Evolutionary conservation across 495 filamentous ascomycete genomes (phyloP).

Genomic region (Talaromyces adpressus): DNA sequence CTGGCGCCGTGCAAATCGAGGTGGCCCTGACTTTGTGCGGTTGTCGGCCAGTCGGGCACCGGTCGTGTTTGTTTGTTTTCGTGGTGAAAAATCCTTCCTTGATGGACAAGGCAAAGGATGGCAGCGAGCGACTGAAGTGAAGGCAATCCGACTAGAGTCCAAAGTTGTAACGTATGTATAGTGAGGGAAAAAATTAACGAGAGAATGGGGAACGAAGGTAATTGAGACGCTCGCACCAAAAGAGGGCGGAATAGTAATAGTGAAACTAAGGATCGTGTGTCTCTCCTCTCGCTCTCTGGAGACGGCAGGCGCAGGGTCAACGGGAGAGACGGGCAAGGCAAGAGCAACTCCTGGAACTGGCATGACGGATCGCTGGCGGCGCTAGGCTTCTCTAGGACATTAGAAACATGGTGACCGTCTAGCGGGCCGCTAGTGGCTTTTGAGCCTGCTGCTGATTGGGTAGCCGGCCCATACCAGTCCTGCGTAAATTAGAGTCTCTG

Average conservation of each 20-base stretch:
- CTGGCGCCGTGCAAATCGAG: constrained; percentile 3
- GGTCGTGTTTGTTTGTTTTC: not conserved
- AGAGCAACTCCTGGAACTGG: not conserved
- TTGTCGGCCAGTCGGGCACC: not conserved
- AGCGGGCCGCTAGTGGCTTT: constrained; percentile 11
- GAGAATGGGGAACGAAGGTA: constrained; percentile 6
- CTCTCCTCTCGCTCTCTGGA: not conserved
- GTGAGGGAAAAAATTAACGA: constrained; percentile 1
- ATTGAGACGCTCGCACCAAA: constrained; percentile 1
- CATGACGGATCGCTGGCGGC: not conserved
- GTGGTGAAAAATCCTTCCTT: not conserved
- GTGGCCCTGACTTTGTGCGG: constrained; percentile 3
- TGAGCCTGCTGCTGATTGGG: not conserved
- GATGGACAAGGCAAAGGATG: not conserved
- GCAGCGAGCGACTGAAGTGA: not conserved
- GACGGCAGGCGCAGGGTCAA: not conserved
- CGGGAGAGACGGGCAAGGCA: not conserved
- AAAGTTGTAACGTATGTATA: constrained; percentile 8
- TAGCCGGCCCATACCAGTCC: not conserved
- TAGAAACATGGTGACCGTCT: constrained; percentile 7
- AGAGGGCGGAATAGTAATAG: not conserved
- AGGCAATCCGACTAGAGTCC: constrained; percentile 3
- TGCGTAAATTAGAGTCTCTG: not conserved
- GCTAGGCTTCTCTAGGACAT: constrained; percentile 1
- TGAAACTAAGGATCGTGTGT: constrained; percentile 3